Evolutionary conservation across 371 early-diverging fungal species (phyloP).

Genomic region (Rhizomucor pusillus): DNA sequence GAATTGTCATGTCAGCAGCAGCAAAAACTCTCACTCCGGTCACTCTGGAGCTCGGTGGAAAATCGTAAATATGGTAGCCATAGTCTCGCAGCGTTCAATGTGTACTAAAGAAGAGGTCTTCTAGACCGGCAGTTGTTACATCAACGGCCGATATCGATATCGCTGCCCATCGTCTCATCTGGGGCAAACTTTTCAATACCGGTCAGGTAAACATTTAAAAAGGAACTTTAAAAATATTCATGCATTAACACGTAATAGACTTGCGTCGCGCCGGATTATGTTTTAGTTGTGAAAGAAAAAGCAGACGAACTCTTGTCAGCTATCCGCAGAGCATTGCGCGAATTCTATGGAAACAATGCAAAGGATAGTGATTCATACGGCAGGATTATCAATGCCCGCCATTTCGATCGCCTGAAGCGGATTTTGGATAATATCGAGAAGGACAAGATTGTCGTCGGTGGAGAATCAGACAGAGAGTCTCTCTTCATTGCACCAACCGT

Average conservation of each 20-base stretch:
- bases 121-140: constrained; percentile 72
- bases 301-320: constrained; percentile 52
- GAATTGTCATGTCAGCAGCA: constrained; percentile 76
- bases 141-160: constrained; percentile 61
- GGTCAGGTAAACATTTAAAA: constrained; percentile 65
- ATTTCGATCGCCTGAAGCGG: constrained; percentile 65
- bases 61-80: constrained; percentile 36
- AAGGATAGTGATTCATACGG: constrained; percentile 53
- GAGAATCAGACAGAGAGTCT: constrained; percentile 53
- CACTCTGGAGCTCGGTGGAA: constrained; percentile 90
- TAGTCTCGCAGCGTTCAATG: too few relatives aligned
- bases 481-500: constrained; percentile 69
- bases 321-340: constrained; percentile 39
- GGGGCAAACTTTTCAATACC: constrained; percentile 78
- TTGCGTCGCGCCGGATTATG: constrained; percentile 88
- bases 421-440: constrained; percentile 51
- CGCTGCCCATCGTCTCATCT: constrained; percentile 74
- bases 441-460: constrained; percentile 50
- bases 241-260: too few relatives aligned
- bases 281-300: constrained; percentile 59
- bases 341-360: constrained; percentile 53
- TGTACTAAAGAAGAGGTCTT: too few relatives aligned
- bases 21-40: constrained; percentile 77
- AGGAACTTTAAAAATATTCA: too few relatives aligned
- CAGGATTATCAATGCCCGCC: constrained; percentile 68